Evolutionary conservation across 1,284 basidiomycete genomes (phyloP), one percentile per base, ranked within the genome.

Genomic region (Ceratorhiza oryzae-sativae): DNA sequence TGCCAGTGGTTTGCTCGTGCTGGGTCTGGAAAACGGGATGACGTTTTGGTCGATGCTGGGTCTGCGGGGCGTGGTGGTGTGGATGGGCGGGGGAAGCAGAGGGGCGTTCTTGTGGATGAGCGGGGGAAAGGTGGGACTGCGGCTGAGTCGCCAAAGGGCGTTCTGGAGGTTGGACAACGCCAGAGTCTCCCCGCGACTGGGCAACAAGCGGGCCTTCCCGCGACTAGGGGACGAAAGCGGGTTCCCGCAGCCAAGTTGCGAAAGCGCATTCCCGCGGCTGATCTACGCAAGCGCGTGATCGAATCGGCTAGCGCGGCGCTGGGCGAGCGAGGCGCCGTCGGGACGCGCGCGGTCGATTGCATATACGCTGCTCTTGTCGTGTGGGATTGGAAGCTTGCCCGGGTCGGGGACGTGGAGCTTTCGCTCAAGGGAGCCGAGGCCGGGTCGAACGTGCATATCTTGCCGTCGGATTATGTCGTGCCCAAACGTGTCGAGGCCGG

Each of bases 321-420:
- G 76, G 79, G 80, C 9, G 89, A 91, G 77, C 84, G 84, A n/a
- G 91, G 90, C 1, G 87, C 85, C 71, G 82, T 92, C 9, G 90
- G 89, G 3, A 85, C 84, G 2, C 83, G 83, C 15, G 91, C 90
- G 0, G 82, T 92, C 5, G 89, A 91, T 62, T 59, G 55, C 45
- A 20, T 71, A 10, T 60, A 60, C 41, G 55, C 68, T 10, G 55
- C 68, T 4, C 68, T 71, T 41, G 83, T 90, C 3, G 79, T 91
- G 23, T 91, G 90, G 90, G 86, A 78, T 90, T 30, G 88, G 90
- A 0, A 84, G 82, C 13, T 90, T 88, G 88, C 83, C 88, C 49
- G 80, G 81, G 18, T 87, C 13, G 84, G 85, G 48, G 85, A 82
- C 5, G 82, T 87, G 10, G 88, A 90, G 76, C 76, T 88, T 55